Conservation (phyloP, 2,329 filamentous ascomycete genomes). For the Chrysosporium queenslandicum region DNA sequence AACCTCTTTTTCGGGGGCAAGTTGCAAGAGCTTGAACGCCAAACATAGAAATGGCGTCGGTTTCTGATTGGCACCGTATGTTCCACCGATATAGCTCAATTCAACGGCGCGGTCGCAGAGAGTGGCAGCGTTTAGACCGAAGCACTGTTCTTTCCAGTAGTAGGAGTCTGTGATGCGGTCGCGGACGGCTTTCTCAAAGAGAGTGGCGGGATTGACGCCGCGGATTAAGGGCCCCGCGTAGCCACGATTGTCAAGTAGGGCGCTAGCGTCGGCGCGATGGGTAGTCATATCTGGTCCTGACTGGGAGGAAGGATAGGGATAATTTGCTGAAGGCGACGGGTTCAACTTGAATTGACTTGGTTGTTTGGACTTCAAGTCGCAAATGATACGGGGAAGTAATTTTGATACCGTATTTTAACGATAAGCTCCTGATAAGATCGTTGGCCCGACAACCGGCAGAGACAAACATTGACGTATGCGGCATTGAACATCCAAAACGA, state of each 20-base stretch:
- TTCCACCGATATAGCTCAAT: constrained; percentile 75
- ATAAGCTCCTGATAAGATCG: constrained; percentile 29
- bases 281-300: constrained; percentile 32
- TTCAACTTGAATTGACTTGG: too few relatives aligned
- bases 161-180: constrained; percentile 92
- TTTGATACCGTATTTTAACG: constrained; percentile 1
- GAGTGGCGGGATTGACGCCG: constrained; percentile 85
- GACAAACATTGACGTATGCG: constrained; percentile 20
- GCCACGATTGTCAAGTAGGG: constrained; percentile 81
- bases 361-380: background rate
- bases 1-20: constrained; percentile 69
- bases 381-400: background rate
- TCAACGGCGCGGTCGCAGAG: constrained; percentile 83
- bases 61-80: constrained; percentile 71
- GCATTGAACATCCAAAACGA: too few relatives aligned
- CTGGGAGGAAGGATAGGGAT: background rate
- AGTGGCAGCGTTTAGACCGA: constrained; percentile 73
- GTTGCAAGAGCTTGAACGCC: constrained; percentile 85
- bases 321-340: background rate
- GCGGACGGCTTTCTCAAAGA: constrained; percentile 89
- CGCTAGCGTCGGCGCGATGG: constrained; percentile 67
- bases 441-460: constrained; percentile 27
- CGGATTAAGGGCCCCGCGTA: constrained; percentile 66
- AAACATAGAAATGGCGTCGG: constrained; percentile 87
- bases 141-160: constrained; percentile 99